phyloP scores from a whole-genome alignment of 1,284 basidiomycete species.

The Puccinia horiana region DNA sequence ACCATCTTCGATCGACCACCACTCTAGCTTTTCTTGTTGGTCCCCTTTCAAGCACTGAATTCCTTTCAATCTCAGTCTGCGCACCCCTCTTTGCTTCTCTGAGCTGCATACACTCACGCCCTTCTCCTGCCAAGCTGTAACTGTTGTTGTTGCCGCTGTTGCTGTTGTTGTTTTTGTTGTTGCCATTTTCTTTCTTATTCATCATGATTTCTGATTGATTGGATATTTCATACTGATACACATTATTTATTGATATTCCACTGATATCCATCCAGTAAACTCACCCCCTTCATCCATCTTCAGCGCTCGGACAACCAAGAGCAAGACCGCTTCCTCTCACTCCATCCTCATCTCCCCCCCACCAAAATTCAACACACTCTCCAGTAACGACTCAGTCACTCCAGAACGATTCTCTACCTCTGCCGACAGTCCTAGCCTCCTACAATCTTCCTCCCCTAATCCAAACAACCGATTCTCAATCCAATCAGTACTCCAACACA shows the following conservation, averaged over 20 bases:
- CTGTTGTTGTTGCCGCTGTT: not conserved
- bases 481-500: not conserved
- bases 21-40: no score
- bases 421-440: not conserved
- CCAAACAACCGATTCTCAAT: not conserved
- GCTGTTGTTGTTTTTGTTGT: not conserved
- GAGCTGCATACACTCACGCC: no score
- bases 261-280: no score
- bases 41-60: no score
- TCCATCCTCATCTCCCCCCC: constrained; percentile 6
- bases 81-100: no score
- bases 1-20: no score
- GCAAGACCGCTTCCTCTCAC: not conserved
- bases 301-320: not conserved
- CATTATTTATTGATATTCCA: no score
- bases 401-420: not conserved
- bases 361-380: not conserved
- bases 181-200: not conserved
- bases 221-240: no score
- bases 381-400: not conserved
- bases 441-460: not conserved
- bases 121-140: no score
- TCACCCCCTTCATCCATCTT: not conserved
- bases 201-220: not conserved
- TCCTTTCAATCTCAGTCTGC: no score